Evolutionary conservation across 768 basidiomycete genomes (phyloP).

Genomic region (Xerocomus potaroensis): DNA sequence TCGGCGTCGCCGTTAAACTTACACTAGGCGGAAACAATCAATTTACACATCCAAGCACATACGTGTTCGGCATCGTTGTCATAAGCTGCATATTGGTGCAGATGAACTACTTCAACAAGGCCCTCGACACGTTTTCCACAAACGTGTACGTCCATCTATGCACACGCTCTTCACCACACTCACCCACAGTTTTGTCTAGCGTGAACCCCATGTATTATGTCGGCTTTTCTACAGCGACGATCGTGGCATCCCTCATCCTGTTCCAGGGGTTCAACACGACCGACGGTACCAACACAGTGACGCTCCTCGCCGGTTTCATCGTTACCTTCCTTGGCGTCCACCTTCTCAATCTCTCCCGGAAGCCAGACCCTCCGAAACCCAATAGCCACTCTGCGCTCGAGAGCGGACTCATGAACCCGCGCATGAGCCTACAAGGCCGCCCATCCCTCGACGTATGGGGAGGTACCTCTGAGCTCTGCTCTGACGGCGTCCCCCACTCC

Average conservation of each 20-base stretch:
- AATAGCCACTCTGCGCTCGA: conserved; percentile 55
- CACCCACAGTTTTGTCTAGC: conserved; percentile 35
- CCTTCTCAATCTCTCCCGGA: conserved; percentile 78
- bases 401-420: conserved; percentile 67
- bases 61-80: conserved; percentile 85
- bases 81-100: conserved; percentile 83
- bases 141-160: conserved; percentile 70
- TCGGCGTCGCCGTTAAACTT: conserved; percentile 94
- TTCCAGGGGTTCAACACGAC: conserved; percentile 97
- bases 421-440: conserved; percentile 76
- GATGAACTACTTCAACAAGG: conserved; percentile 99
- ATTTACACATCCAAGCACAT: conserved; percentile 92
- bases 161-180: not conserved
- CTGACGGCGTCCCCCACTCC: conserved; percentile 22
- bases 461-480: conserved; percentile 31
- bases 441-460: conserved; percentile 77
- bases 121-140: conserved; percentile 92
- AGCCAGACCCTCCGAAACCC: conserved; percentile 42
- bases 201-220: conserved; percentile 99
- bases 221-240: conserved; percentile 90
- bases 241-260: conserved; percentile 90
- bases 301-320: conserved; percentile 84
- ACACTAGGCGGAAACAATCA: conserved; percentile 93
- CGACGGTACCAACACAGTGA: conserved; percentile 74
- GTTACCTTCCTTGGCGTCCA: conserved; percentile 98